Percentiles rank a stretch among this genome's conserved stretches.
These are phyloP conservation scores for Vigna reflexopilosa DNA, from an alignment of 306 rosid genomes.

Conservation along the genomic window DNA sequence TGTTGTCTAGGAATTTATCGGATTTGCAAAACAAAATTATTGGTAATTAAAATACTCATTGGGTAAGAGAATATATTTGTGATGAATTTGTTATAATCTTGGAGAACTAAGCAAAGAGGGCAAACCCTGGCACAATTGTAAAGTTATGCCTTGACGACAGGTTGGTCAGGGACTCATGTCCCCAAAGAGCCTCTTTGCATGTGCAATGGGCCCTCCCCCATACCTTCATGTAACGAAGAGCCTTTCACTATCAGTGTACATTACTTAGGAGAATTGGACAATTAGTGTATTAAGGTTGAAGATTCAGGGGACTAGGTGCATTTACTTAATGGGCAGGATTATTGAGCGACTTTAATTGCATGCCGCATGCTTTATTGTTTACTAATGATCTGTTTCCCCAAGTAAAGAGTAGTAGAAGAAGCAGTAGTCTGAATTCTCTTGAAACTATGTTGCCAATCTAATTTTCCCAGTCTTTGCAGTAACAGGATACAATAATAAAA, in stretches of 20 bases:
- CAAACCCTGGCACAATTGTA: no score
- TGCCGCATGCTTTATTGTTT: not conserved
- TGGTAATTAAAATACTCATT: conserved; percentile 5
- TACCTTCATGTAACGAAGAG: not conserved
- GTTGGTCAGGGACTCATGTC: no score
- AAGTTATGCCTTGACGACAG: no score
- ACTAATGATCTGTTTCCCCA: not conserved
- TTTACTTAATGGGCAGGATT: conserved; percentile 28
- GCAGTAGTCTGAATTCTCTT: conserved; percentile 13
- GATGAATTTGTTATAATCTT: conserved; percentile 17
- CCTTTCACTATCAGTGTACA: not conserved
- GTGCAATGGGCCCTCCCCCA: not conserved
- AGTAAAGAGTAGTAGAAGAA: not conserved
- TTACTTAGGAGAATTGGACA: conserved; percentile 24
- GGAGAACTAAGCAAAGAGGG: conserved; percentile 17
- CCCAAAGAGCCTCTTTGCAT: not conserved
- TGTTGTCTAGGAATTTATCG: conserved; percentile 19
- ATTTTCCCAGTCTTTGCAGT: conserved; percentile 12
- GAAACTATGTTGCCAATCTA: conserved; percentile 16
- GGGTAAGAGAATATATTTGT: conserved; percentile 7
- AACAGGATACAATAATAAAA: conserved; percentile 25
- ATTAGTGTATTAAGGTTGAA: conserved; percentile 15
- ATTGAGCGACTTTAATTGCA: conserved; percentile 1
- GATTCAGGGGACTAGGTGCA: not conserved
- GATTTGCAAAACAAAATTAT: conserved; percentile 22